A percentile compares a stretch with the other conserved stretches of the same genome.
Evolutionary conservation across 345 rosid species (phyloP).

Genomic region (Populus tremula): DNA sequence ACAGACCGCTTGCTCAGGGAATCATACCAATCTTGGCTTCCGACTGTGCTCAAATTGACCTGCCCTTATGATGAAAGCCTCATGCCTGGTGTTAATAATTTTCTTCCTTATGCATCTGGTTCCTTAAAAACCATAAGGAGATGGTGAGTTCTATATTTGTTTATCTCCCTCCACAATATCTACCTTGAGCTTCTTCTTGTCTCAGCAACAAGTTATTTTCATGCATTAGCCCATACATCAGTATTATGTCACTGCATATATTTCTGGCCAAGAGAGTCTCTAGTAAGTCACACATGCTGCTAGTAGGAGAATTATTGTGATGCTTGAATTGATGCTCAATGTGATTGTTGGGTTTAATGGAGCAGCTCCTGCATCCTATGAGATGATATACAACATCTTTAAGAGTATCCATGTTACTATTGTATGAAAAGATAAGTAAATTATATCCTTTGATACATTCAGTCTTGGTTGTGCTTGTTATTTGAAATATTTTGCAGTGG

Average conservation of each 20-base stretch:
- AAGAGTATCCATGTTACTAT: not conserved
- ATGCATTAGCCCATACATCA: not conserved
- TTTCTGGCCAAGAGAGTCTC: not conserved
- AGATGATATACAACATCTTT: not conserved
- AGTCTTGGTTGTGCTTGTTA: not conserved
- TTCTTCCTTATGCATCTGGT: constrained; percentile 48
- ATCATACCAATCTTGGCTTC: constrained; percentile 94
- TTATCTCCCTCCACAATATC: not conserved
- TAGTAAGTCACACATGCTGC: not conserved
- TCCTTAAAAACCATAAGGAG: constrained; percentile 67
- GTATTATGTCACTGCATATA: too few species aligned
- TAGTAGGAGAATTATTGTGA: not conserved
- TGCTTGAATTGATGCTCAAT: not conserved
- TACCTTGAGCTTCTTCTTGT: not conserved
- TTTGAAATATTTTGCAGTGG: constrained; percentile 50
- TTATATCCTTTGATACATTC: not conserved
- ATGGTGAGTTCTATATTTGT: constrained; percentile 51
- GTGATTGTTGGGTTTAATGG: not conserved
- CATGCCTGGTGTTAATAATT: constrained; percentile 27
- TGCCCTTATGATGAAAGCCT: constrained; percentile 33
- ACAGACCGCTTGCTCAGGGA: constrained; percentile 92
- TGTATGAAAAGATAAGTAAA: not conserved
- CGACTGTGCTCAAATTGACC: constrained; percentile 72
- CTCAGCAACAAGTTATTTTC: not conserved
- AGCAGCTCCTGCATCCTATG: not conserved